These are phyloP conservation scores for Suhomyces chickasaworum DNA, from an alignment of 1,139 yeast species.

Conservation along the genomic window DNA sequence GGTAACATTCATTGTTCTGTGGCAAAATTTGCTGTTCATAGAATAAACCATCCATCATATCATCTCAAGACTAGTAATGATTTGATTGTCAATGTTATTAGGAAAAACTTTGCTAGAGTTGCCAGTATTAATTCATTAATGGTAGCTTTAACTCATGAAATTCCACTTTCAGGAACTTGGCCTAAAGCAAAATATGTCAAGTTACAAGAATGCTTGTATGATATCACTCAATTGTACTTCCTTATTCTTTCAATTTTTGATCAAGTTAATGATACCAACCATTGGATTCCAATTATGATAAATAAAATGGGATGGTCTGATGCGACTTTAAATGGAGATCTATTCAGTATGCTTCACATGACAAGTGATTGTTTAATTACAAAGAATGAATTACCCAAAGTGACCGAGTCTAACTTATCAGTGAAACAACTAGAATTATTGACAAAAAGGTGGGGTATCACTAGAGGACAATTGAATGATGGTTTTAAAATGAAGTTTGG, in stretches of 20 bases:
- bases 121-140: conserved; percentile 28
- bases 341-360: conserved; percentile 38
- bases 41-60: conserved; percentile 25
- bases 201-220: conserved; percentile 29
- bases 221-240: conserved; percentile 33
- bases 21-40: conserved; percentile 30
- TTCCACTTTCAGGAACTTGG: conserved; percentile 39
- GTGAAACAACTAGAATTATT: conserved; percentile 35
- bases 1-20: conserved; percentile 37
- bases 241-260: conserved; percentile 29
- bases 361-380: conserved; percentile 33
- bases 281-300: conserved; percentile 33
- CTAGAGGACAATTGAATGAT: conserved; percentile 29
- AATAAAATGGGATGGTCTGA: conserved; percentile 37
- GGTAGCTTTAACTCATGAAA: conserved; percentile 34
- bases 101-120: conserved; percentile 27
- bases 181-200: conserved; percentile 32
- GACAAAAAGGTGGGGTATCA: conserved; percentile 35
- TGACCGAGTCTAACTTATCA: conserved; percentile 37
- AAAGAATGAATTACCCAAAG: conserved; percentile 34
- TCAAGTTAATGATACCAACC: conserved; percentile 29
- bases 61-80: conserved; percentile 28
- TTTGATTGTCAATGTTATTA: conserved; percentile 25
- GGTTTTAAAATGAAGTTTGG: conserved; percentile 20
- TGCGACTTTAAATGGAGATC: conserved; percentile 33